These are phyloP conservation scores for Russula olivacea DNA, from an alignment of 768 basidiomycete species.

Conservation along the genomic window DNA sequence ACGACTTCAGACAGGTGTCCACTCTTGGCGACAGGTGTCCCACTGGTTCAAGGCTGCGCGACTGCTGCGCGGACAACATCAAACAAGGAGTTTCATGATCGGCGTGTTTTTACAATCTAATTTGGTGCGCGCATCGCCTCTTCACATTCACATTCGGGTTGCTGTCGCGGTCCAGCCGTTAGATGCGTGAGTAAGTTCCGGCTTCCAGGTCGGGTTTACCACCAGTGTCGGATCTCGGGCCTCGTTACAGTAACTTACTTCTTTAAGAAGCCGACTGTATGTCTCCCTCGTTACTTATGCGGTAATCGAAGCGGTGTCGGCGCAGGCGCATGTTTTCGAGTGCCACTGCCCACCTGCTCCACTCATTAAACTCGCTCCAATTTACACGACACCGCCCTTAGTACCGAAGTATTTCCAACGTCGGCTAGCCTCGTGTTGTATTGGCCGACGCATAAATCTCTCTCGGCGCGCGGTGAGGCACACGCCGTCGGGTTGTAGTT, in stretches of 20 bases:
- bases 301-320: not conserved
- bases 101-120: not conserved
- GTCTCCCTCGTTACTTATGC: not conserved
- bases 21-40: too few relatives aligned
- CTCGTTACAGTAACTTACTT: not conserved
- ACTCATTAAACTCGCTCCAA: not conserved
- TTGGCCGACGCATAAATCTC: not conserved
- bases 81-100: conserved; percentile 13
- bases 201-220: not conserved
- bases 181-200: conserved; percentile 4
- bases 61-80: not conserved
- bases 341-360: not conserved
- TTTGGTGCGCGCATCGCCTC: conserved; percentile 15
- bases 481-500: not conserved
- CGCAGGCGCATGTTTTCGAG: not conserved
- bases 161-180: not conserved
- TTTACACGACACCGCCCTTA: not conserved
- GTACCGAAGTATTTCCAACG: not conserved
- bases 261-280: not conserved
- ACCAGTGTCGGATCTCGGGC: conserved; percentile 1
- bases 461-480: not conserved
- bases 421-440: not conserved
- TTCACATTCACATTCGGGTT: not conserved
- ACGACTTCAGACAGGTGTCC: not conserved
- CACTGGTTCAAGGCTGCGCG: not conserved